Base-by-base conservation (phyloP, 2,329 filamentous ascomycete species). In the Colletotrichum sp. region DNA sequence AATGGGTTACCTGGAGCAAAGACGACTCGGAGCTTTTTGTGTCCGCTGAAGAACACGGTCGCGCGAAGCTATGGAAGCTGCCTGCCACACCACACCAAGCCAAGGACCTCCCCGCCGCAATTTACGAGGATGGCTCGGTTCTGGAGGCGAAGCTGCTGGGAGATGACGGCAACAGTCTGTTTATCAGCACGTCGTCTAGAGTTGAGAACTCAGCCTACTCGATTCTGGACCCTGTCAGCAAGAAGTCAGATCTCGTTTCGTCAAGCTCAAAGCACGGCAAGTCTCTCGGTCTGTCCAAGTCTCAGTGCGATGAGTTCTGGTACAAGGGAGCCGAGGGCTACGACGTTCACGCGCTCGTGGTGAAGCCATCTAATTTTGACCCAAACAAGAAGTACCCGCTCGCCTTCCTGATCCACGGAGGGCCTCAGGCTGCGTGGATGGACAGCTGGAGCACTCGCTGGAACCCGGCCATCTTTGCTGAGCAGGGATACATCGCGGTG, bases 391-490 rank as follows among this genome's bases (percentile, higher is more conserved):
- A 91, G 78, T 98, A 96, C 80, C 95, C 95, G 0, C 88, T 98
- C 6, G 92, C 94, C 3, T 93, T 96, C 81, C 86, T 96, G 57
- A 94, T 98, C 77, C 95, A 98, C 81, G 95, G 95, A 71, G 95
- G 95, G 1, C 95, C 95, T 0, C 95, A 97, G 83, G 91, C 93
- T 26, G 91, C 94, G 1, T 96, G 94, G 93, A 86, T 84, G 36
- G 93, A 97, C 80, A 88, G 89, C 32, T 98, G 95, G 95, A 94
- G 91, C 82, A 95, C 93, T 4, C 89, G 95, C 21, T 98, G 95
- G 95, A 98, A 98, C 82, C 93, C 94, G 3, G 95, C 94, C 76
- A 90, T 96, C 12, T 98, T 95, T 81, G 95, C 95, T 5, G 95
- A 98, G 83, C 95, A 96, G 85, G 95, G 95, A 62, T 98, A 97